These are phyloP conservation scores for Fusarium agapanthi DNA, from an alignment of 2,329 filamentous ascomycete species.

Conservation along the genomic window DNA sequence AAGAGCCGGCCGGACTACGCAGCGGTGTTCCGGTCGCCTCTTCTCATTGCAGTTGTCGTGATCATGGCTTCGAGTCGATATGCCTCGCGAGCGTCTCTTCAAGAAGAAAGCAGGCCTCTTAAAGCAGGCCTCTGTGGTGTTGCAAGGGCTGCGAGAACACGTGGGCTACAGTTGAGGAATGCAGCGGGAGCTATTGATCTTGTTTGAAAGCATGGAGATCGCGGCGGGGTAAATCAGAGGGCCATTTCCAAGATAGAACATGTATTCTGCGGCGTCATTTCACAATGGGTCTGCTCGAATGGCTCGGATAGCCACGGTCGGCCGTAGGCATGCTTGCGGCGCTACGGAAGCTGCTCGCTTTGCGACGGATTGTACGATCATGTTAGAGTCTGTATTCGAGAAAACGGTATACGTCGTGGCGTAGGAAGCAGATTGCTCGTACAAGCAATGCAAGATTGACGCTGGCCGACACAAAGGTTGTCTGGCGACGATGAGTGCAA, in stretches of 20 bases:
- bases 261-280: background rate
- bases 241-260: rapidly evolving
- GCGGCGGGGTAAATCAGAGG: background rate
- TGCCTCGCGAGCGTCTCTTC: background rate
- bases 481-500: too few relatives aligned
- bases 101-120: background rate
- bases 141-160: background rate
- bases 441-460: background rate
- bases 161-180: background rate
- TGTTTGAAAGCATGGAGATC: background rate
- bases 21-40: background rate
- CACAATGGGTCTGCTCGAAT: too few relatives aligned
- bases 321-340: background rate
- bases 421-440: rapidly evolving
- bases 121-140: background rate
- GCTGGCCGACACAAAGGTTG: background rate
- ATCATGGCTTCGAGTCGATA: rapidly evolving
- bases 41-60: background rate
- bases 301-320: background rate
- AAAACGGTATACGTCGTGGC: background rate
- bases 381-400: background rate
- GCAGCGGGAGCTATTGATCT: background rate
- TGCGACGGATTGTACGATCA: background rate
- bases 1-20: too few relatives aligned
- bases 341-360: background rate